Conservation (phyloP, 306 rosid genomes). For the Echinosophora koreensis region DNA sequence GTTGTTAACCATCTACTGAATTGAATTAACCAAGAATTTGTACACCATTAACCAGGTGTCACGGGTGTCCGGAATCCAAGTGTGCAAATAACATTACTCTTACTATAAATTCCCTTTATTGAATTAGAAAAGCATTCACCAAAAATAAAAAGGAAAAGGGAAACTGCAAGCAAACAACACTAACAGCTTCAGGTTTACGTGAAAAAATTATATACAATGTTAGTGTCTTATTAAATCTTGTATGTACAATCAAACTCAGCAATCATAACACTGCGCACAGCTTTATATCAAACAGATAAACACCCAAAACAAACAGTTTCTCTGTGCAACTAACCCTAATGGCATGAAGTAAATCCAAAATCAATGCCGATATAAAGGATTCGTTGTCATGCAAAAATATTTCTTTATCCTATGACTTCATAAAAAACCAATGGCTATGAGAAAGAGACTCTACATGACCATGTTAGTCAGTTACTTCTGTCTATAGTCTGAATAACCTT, state of each 20-base stretch:
- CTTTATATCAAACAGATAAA: background rate
- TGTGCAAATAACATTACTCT: too few species aligned
- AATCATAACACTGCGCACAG: background rate
- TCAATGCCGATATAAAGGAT: conserved; percentile 12
- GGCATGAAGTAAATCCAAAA: conserved; percentile 27
- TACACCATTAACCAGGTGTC: too few species aligned
- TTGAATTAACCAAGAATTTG: too few species aligned
- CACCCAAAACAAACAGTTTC: background rate
- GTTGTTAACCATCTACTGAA: too few species aligned
- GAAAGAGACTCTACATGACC: conserved; percentile 11
- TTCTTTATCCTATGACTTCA: conserved; percentile 11
- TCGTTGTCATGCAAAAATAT: conserved; percentile 24
- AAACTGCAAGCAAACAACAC: background rate
- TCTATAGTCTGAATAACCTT: conserved; percentile 11
- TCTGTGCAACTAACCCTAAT: conserved; percentile 11
- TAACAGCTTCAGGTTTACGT: background rate
- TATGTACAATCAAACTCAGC: too few species aligned
- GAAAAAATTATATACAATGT: too few species aligned
- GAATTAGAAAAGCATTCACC: background rate
- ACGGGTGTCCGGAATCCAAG: too few species aligned
- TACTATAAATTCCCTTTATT: background rate
- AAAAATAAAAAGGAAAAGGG: too few species aligned
- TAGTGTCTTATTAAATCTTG: too few species aligned
- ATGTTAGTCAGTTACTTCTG: background rate
- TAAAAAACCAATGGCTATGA: background rate